Percentiles rank a stretch among this genome's conserved stretches.
Evolutionary conservation across 345 rosid species (phyloP).

Genomic region (Zanthoxylum bungeanum): DNA sequence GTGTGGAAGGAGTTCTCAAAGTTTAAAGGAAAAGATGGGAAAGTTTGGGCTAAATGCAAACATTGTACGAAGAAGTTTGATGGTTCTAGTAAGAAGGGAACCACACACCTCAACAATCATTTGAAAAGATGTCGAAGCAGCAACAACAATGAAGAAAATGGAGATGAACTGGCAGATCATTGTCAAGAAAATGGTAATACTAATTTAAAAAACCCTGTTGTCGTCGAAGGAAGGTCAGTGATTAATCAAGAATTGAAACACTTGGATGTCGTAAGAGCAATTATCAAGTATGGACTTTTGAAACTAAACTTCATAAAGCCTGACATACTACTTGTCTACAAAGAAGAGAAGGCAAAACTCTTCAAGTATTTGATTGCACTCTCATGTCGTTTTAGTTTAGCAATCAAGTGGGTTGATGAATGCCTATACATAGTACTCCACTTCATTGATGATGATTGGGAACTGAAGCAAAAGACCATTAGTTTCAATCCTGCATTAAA

Average conservation of each 20-base stretch:
- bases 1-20: slow-evolving; percentile 3
- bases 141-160: background rate
- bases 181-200: background rate
- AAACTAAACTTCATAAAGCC: background rate
- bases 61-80: background rate
- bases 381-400: background rate
- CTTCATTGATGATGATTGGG: background rate
- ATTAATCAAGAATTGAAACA: background rate
- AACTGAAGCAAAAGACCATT: background rate
- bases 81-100: background rate
- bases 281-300: background rate
- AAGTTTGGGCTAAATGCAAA: background rate
- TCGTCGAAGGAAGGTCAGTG: background rate
- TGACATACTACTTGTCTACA: background rate
- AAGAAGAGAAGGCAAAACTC: background rate
- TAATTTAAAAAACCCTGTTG: background rate
- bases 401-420: background rate
- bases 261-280: background rate
- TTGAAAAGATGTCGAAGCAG: background rate
- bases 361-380: background rate
- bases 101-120: background rate
- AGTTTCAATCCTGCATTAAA: background rate
- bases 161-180: background rate
- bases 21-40: background rate
- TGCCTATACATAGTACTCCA: background rate